Base-by-base conservation (phyloP, 495 filamentous ascomycete species). In the Hypoxylon cercidicola region DNA sequence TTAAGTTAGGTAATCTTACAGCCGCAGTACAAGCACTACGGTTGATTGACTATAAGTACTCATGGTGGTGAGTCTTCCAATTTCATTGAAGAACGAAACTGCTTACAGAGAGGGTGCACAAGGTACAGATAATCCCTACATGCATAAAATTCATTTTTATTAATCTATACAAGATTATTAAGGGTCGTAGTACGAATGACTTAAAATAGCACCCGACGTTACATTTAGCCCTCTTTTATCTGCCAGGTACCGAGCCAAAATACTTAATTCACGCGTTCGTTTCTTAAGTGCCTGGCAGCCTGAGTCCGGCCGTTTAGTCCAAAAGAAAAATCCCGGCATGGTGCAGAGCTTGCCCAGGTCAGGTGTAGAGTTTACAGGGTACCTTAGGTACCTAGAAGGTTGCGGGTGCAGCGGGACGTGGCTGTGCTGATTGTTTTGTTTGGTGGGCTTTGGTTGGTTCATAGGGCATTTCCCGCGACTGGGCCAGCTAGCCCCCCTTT, bases 231-330 rank as follows among this genome's bases (percentile, higher is more conserved):
- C 25, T 28, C 25, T 28, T 41, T 41, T 41, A 41, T 41, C n/a
- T 41, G 15, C 12, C 3, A 41, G 39, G 39, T 41, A 41, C 39
- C 25, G 7, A 3, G 7, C 7, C 25, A 7, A 3, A 28, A 13
- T 16, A 41, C n/a, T n/a, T 16, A 15, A 16, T 6, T 16, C 39
- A 15, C 39, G 39, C 39, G 39, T 41, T 41, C 4, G 35, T 13
- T 13, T 41, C 20, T 23, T 40, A 12, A 20, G 37, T 56, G 58
- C 61, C 47, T 54, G 61, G n/a, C n/a, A n/a, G n/a, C n/a, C 28
- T 7, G 13, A 4, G 39, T 20, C 30, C 41, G 39, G 39, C 25
- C 52, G 16, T 45, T 46, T 20, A 11, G 25, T 7, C 25, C 25
- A 28, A 28, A n/a, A n/a, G 25, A 7, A 28, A 46, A 23, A 15